Evolutionary conservation across 169 alveolate species (phyloP).

Genomic region (Miamiensis avidus): DNA sequence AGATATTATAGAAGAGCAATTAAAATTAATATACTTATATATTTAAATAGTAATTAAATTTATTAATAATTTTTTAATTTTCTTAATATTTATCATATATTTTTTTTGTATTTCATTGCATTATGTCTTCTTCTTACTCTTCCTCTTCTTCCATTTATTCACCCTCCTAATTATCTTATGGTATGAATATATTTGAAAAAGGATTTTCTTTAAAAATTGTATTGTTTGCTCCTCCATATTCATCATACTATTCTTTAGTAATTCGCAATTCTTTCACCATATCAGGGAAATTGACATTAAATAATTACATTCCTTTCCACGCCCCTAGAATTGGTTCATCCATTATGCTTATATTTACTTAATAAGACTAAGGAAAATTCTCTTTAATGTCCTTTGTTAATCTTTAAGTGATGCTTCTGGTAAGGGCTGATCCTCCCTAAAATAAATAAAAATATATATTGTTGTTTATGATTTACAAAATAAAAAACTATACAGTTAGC

Average conservation of each 20-base stretch:
- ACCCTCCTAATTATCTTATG: neutral
- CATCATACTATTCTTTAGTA: constrained; percentile 14
- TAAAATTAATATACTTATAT: too few relatives aligned
- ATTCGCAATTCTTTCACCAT: neutral
- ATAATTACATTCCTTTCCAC: constrained; percentile 22
- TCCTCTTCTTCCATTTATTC: too few relatives aligned
- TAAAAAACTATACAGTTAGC: neutral
- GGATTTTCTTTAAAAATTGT: constrained; percentile 10
- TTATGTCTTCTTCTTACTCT: too few relatives aligned
- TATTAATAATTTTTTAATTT: too few relatives aligned
- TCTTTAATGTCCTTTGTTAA: constrained; percentile 6
- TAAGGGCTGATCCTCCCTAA: constrained; percentile 15
- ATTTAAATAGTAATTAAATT: too few relatives aligned
- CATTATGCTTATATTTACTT: neutral
- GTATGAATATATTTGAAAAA: constrained; percentile 20
- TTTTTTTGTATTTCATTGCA: too few relatives aligned
- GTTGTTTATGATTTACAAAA: too few relatives aligned
- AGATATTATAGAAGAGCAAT: too few relatives aligned
- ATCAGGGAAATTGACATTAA: neutral
- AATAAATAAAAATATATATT: neutral
- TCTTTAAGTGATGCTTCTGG: constrained; percentile 5
- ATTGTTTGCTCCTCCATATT: constrained; percentile 9
- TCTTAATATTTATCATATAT: too few relatives aligned
- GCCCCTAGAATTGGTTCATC: constrained; percentile 2
- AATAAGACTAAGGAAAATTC: neutral